These are phyloP conservation scores for Lachnellula cervina DNA, from an alignment of 2,329 filamentous ascomycete species.

Conservation along the genomic window DNA sequence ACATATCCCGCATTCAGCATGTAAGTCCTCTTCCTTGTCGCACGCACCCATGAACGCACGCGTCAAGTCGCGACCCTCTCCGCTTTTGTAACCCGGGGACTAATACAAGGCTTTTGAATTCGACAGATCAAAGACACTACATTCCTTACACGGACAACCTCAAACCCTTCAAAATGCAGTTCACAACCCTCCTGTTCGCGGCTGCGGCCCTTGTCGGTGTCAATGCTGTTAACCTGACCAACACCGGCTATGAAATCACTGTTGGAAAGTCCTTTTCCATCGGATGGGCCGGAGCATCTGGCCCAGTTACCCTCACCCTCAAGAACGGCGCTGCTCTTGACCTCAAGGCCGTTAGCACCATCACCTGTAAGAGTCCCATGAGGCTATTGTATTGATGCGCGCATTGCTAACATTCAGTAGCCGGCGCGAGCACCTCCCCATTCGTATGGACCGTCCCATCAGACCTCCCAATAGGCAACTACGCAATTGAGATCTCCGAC, in stretches of 20 bases:
- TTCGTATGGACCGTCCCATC: constrained; percentile 23
- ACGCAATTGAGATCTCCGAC: constrained; percentile 28
- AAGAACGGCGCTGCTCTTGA: constrained; percentile 24
- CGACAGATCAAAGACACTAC: background rate
- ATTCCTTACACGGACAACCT: background rate
- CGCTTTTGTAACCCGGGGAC: background rate
- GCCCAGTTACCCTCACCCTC: constrained; percentile 26
- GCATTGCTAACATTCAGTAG: constrained; percentile 10
- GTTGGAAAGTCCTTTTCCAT: constrained; percentile 23
- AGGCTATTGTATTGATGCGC: background rate
- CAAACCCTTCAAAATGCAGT: constrained; percentile 26
- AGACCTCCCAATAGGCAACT: constrained; percentile 10
- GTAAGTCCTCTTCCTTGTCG: too few species aligned
- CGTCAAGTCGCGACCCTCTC: too few species aligned
- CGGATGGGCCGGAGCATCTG: constrained; percentile 24
- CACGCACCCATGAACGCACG: too few species aligned
- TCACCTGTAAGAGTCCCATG: constrained; percentile 21
- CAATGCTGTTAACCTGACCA: constrained; percentile 13
- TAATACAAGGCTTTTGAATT: background rate
- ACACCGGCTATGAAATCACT: constrained; percentile 7
- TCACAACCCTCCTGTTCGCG: constrained; percentile 24
- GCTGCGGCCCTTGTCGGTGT: constrained; percentile 18
- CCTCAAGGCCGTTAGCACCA: constrained; percentile 21
- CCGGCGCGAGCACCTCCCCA: constrained; percentile 19
- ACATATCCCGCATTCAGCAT: too few species aligned